Conservation (phyloP, 75 land plant genomes). For the Pseudotsuga menziesii region DNA sequence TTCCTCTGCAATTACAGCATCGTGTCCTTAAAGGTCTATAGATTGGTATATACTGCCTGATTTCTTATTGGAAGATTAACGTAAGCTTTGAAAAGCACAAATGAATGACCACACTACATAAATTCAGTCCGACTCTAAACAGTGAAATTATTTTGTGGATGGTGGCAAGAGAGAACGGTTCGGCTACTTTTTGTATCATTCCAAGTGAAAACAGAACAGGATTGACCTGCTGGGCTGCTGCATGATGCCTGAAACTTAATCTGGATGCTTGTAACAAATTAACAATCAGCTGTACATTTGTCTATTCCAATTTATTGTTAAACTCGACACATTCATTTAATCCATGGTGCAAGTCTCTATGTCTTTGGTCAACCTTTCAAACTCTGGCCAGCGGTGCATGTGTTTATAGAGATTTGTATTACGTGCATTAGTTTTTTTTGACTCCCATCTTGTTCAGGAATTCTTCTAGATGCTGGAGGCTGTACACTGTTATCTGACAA, state of each 20-base stretch:
- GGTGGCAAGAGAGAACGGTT: no score
- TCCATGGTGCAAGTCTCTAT: constrained; percentile 5
- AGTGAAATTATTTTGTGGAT: background rate
- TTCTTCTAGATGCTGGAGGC: background rate
- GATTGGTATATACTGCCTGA: background rate
- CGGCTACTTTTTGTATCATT: background rate
- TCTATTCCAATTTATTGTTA: background rate
- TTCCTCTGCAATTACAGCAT: background rate
- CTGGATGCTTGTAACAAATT: background rate
- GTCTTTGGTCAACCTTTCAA: background rate
- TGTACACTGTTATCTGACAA: background rate
- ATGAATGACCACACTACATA: background rate
- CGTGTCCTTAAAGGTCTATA: background rate
- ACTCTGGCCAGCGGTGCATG: background rate
- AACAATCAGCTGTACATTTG: background rate
- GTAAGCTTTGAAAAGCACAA: background rate
- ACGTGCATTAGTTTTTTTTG: background rate
- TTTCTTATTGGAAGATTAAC: background rate
- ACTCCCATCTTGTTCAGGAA: background rate
- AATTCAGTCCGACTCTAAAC: background rate
- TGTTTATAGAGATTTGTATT: background rate
- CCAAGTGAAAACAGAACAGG: background rate
- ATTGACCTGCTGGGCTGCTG: background rate
- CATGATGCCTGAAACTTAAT: background rate
- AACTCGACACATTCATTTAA: background rate